Percentiles rank a stretch among this genome's conserved stretches.
Evolutionary conservation across 1,284 basidiomycete genomes (phyloP).

Genomic region (Ustilago sp.): DNA sequence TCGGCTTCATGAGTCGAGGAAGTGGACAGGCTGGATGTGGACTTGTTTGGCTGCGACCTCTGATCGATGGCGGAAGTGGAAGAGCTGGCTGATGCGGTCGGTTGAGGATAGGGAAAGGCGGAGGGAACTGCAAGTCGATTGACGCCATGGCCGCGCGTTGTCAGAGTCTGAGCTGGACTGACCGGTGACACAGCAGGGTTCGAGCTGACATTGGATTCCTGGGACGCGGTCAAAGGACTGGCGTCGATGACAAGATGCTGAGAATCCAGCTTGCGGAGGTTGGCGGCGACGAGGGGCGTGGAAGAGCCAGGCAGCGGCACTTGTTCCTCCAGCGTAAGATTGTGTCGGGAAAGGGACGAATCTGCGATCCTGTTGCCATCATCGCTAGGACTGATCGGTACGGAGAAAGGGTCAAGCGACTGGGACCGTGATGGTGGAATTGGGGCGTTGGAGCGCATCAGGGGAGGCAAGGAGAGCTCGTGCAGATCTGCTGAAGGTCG

Average conservation of each 20-base stretch:
- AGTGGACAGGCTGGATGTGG: constrained; percentile 29
- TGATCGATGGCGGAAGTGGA: constrained; percentile 30
- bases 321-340: background rate
- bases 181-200: constrained; percentile 14
- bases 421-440: constrained; percentile 43
- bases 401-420: constrained; percentile 36
- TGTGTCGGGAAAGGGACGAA: constrained; percentile 1
- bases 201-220: constrained; percentile 1
- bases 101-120: constrained; percentile 12
- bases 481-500: constrained; percentile 11
- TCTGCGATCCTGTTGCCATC: background rate
- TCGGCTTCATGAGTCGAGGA: constrained; percentile 24
- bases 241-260: constrained; percentile 8
- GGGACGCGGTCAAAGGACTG: background rate
- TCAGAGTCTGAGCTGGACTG: constrained; percentile 14
- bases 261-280: constrained; percentile 37
- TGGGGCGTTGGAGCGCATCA: constrained; percentile 37
- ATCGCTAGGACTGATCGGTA: constrained; percentile 7
- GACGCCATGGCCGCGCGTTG: constrained; percentile 11
- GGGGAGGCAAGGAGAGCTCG: constrained; percentile 27
- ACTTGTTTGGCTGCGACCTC: constrained; percentile 21
- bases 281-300: constrained; percentile 24
- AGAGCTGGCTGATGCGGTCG: constrained; percentile 18
- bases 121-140: constrained; percentile 9
- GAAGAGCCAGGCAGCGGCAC: background rate